Evolutionary conservation across 73 alveolate genomes (phyloP).

Genomic region (Stentor coeruleus): DNA sequence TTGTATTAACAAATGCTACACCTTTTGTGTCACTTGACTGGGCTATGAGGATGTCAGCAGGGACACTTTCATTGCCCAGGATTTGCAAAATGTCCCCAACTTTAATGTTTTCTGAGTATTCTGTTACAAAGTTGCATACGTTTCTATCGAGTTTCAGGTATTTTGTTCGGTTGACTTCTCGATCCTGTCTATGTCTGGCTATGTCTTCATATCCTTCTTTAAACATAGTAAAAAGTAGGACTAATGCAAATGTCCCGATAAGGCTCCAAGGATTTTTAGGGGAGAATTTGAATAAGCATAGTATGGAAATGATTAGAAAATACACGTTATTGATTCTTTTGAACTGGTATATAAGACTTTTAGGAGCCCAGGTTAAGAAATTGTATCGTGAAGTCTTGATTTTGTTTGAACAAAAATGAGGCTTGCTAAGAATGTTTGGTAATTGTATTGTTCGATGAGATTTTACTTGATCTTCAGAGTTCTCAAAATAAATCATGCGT

Average conservation of each 20-base stretch:
- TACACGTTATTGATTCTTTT: constrained; percentile 71
- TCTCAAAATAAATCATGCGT: no score
- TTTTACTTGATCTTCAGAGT: no score
- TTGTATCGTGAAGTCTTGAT: constrained; percentile 11
- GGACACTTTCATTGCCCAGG: constrained; percentile 60
- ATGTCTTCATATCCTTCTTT: constrained; percentile 92
- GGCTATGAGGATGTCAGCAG: constrained; percentile 72
- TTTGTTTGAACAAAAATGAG: no score
- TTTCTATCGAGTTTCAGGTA: constrained; percentile 22
- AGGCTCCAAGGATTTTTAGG: constrained; percentile 91
- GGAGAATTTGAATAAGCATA: constrained; percentile 73
- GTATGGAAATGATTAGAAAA: constrained; percentile 67
- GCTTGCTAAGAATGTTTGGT: no score
- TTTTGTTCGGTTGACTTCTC: constrained; percentile 51
- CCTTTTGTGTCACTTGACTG: constrained; percentile 53
- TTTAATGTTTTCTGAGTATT: constrained; percentile 39
- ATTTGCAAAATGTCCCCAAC: constrained; percentile 60
- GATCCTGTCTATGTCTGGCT: constrained; percentile 54
- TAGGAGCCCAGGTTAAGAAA: constrained; percentile 61
- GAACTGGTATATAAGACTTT: constrained; percentile 57
- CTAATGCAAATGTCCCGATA: constrained; percentile 88
- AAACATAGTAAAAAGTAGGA: constrained; percentile 85
- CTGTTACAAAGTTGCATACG: constrained; percentile 32
- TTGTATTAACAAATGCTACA: constrained; percentile 79
- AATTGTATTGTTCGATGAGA: no score